Conservation (phyloP, 202 grass and related monocot genomes). For the Carex sylvatica region DNA sequence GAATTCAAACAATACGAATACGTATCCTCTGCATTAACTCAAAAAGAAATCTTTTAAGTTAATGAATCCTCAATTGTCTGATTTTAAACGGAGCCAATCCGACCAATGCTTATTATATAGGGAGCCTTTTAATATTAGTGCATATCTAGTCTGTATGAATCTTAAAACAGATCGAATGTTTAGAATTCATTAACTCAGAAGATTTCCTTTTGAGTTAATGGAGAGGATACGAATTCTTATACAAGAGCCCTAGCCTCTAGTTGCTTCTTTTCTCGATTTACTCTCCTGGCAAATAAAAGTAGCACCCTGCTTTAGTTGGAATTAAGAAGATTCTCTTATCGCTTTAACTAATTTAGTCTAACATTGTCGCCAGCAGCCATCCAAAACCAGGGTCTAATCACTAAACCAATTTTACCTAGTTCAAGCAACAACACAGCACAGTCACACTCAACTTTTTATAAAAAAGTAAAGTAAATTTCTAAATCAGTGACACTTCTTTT, state of each 20-base stretch:
- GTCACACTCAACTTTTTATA: neutral
- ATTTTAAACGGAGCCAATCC: too few species aligned
- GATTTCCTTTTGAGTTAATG: too few species aligned
- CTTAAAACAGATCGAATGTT: too few species aligned
- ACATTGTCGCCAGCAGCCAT: neutral
- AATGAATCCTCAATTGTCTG: too few species aligned
- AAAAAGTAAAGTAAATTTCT: neutral
- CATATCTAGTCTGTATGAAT: too few species aligned
- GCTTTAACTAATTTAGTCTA: conserved; percentile 1
- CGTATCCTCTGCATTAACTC: too few species aligned
- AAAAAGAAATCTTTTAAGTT: too few species aligned
- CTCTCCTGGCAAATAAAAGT: neutral
- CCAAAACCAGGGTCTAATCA: neutral
- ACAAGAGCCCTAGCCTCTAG: neutral
- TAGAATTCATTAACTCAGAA: too few species aligned
- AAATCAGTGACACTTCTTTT: neutral
- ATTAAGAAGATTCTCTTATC: neutral
- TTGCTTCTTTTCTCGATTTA: neutral
- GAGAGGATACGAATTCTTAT: too few species aligned
- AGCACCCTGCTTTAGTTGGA: neutral
- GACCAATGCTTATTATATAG: too few species aligned
- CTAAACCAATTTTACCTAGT: neutral
- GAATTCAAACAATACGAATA: too few species aligned
- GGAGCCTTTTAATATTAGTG: too few species aligned
- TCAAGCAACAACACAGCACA: neutral